Evolutionary conservation across 495 filamentous ascomycete species (phyloP).

Genomic region (Penicillium canescens): DNA sequence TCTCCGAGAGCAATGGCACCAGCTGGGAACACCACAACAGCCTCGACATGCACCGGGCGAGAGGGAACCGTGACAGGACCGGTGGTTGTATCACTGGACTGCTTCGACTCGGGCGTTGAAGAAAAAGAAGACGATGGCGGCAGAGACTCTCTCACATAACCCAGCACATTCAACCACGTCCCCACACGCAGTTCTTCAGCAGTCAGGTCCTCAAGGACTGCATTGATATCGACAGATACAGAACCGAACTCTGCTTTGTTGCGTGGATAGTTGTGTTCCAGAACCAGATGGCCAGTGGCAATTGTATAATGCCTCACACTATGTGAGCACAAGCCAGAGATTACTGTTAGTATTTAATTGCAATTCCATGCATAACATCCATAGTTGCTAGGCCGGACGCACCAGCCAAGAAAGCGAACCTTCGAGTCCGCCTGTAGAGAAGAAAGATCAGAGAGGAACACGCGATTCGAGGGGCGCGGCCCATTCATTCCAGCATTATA

Average conservation of each 20-base stretch:
- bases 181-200: constrained; percentile 68
- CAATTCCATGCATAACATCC: too few relatives aligned
- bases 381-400: constrained; percentile 29
- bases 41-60: constrained; percentile 54
- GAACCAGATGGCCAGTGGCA: constrained; percentile 55
- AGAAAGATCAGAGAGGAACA: constrained; percentile 65
- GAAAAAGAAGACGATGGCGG: constrained; percentile 12
- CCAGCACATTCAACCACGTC: constrained; percentile 90
- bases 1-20: constrained; percentile 61
- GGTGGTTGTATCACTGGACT: not conserved
- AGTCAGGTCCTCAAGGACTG: constrained; percentile 65
- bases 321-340: not conserved
- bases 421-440: constrained; percentile 62
- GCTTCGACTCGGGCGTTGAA: constrained; percentile 9
- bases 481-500: constrained; percentile 46
- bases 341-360: constrained; percentile 5
- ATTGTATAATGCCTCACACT: constrained; percentile 73
- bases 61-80: constrained; percentile 7
- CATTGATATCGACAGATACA: constrained; percentile 67
- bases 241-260: constrained; percentile 28
- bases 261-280: constrained; percentile 68
- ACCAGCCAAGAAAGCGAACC: constrained; percentile 93
- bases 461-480: constrained; percentile 64
- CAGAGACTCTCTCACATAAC: constrained; percentile 59
- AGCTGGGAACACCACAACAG: constrained; percentile 65